Evolutionary conservation across 1,284 basidiomycete species (phyloP).

Genomic region (Binderoboletus segoi): DNA sequence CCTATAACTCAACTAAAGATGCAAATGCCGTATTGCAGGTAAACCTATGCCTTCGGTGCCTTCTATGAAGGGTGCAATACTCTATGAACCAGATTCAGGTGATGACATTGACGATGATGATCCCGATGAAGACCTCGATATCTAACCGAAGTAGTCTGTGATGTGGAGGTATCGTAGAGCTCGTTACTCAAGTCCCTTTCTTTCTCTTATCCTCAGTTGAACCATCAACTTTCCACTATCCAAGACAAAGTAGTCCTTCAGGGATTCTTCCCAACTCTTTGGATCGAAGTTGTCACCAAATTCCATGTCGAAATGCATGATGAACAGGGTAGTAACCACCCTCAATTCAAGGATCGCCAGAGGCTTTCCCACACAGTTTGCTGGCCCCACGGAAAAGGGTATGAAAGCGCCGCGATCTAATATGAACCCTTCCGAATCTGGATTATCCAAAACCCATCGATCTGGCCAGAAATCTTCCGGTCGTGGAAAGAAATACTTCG

Average conservation of each 20-base stretch:
- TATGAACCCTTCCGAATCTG: constrained; percentile 13
- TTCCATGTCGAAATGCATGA: constrained; percentile 36
- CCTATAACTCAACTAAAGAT: neutral
- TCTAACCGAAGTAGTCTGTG: constrained; percentile 42
- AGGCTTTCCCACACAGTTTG: constrained; percentile 38
- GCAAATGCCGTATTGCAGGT: constrained; percentile 26
- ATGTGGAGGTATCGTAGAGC: neutral
- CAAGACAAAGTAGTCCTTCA: constrained; percentile 36
- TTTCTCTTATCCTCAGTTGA: constrained; percentile 18
- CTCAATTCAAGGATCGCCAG: constrained; percentile 38
- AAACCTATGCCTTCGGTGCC: constrained; percentile 15
- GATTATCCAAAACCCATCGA: constrained; percentile 38
- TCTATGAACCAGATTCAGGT: constrained; percentile 85
- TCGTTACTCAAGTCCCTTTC: constrained; percentile 6
- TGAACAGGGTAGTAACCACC: constrained; percentile 28
- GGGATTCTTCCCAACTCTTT: constrained; percentile 30
- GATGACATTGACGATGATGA: constrained; percentile 90
- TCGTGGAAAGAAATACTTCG: constrained; percentile 42
- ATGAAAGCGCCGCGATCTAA: constrained; percentile 33
- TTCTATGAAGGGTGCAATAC: constrained; percentile 42
- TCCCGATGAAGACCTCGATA: constrained; percentile 86
- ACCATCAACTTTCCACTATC: constrained; percentile 31
- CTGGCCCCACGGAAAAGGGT: constrained; percentile 38
- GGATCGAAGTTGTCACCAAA: constrained; percentile 31
- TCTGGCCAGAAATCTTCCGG: constrained; percentile 47